Base-by-base conservation (phyloP, 2,329 filamentous ascomycete species). In the Tympanopsis confertula region DNA sequence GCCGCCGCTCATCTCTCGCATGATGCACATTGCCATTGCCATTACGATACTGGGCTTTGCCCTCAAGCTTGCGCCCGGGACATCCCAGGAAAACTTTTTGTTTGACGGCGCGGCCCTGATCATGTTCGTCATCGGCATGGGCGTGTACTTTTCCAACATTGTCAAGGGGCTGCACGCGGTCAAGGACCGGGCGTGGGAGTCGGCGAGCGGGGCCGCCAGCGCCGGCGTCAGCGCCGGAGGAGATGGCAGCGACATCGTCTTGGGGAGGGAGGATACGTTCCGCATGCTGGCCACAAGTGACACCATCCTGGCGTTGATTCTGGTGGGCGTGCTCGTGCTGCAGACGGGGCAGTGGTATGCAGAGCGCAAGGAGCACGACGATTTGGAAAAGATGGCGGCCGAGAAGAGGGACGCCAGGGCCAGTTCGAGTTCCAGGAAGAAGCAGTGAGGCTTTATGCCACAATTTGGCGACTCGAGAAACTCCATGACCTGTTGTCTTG, bases 121-220 rank as follows among this genome's bases (percentile, higher is more conserved):
- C 13, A 71, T 86, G 49, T 91, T 89, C 61, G 70, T 89, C 39
- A 86, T 91, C 50, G 91, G 86, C 42, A 77, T 93, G 38, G 86
- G 87, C 36, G 84, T 98, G 49, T 98, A 96, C 62, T 76, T 94
- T 46, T 82, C 88, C 50, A 98, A 98, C 62, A 94, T 96, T 52
- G 82, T 96, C 56, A 94, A 94, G 68, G 91, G 89, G 4, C 71
- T 98, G 56, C 71, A 88, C 45, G 81, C 89, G 42, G 82, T 95
- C 29, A 85, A 75, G 41, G 74, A 72, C 4, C 85, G 84, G 24
- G 64, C 75, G 41, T 93, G 73, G 59, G 56, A 61, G 38, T 44
- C 42, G 4, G 47, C 37, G 2, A 48, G 45, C 2, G 7, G 7
- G 7, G 22, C 7, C 22, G 7, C 22, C 22, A n/a, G 22, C 7